phyloP scores from a whole-genome alignment of 73 alveolate genomes.

The Uronychia setigera region DNA sequence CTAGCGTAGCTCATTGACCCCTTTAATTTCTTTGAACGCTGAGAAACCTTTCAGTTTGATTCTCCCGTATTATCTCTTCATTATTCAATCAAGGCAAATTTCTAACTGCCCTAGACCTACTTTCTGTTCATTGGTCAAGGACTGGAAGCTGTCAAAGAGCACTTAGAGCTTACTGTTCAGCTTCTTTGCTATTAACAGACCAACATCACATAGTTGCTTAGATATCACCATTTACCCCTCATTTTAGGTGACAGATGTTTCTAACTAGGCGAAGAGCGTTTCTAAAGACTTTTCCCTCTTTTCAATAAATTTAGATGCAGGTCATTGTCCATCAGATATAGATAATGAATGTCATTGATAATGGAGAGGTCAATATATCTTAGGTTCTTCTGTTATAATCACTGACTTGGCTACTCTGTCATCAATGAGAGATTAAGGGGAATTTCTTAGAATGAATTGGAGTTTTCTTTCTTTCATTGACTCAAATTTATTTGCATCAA shows the following conservation, averaged over 20 bases:
- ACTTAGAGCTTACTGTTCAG: not conserved
- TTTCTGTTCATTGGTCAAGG: not conserved
- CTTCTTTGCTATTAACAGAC: not conserved
- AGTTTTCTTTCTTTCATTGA: too few species aligned
- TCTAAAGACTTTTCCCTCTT: not conserved
- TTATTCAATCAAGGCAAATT: not conserved
- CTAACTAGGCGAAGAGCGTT: not conserved
- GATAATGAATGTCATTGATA: too few species aligned
- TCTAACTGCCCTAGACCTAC: not conserved
- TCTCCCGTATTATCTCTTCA: not conserved
- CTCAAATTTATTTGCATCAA: too few species aligned
- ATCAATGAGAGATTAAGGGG: too few species aligned
- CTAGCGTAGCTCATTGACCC: not conserved
- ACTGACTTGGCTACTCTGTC: too few species aligned
- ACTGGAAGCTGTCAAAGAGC: not conserved
- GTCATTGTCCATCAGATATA: too few species aligned
- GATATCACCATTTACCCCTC: not conserved
- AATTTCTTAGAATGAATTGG: too few species aligned
- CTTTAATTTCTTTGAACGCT: not conserved
- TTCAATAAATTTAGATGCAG: not conserved
- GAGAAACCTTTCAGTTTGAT: not conserved
- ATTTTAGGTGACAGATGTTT: not conserved
- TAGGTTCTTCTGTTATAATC: too few species aligned
- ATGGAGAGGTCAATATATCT: too few species aligned
- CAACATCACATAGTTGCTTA: not conserved